Base-by-base conservation (phyloP, 768 basidiomycete species). In the Tulasnella sp. region DNA sequence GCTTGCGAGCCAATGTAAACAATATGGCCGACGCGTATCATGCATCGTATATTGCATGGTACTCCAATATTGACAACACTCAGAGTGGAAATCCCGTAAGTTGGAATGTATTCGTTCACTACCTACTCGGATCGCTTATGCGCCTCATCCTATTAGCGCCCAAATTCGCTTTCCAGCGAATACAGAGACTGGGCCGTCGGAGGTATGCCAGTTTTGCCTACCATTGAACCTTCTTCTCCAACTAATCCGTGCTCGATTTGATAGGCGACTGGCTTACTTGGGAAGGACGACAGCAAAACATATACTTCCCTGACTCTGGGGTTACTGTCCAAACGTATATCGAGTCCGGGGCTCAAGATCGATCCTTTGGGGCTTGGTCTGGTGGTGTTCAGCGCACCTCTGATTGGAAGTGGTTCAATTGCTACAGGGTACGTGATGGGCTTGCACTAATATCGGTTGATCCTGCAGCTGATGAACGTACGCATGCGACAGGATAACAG, bases 1-100 rank as follows among this genome's bases (percentile, higher is more conserved):
- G 61, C 61, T 67, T 67, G 61, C 61, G 61, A 15, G 61, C 61
- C 61, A 67, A 67, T 67, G 29, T 35, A 29, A 35, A 67, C 61
- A 67, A 67, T 6, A 67, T 67, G 61, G 61, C 32, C 61, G 61
- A 67, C 11, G 26, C 61, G 9, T 67, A 67, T 29, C 61, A 67
- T 67, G 61, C 61, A 23, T 67, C 61, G 32, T 67, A 67, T 9
- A 35, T 67, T 7, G 61, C 13, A 26, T 67, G 61, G 61, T 67
- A 67, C 18, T 67, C 61, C 1, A 35, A 67, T 26, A 5, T 35
- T 13, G 32, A 35, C 61, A 26, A 67, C 32, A 35, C 61, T 10
- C 26, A 5, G 61, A 29, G 29, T 15, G 32, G 61, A 67, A 67
- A 35, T 18, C 26, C 29, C 15, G 61, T 67, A 67, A 26, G 61